Conservation (phyloP, 2,329 filamentous ascomycete species). For the Mycosphaerella arachidis region DNA sequence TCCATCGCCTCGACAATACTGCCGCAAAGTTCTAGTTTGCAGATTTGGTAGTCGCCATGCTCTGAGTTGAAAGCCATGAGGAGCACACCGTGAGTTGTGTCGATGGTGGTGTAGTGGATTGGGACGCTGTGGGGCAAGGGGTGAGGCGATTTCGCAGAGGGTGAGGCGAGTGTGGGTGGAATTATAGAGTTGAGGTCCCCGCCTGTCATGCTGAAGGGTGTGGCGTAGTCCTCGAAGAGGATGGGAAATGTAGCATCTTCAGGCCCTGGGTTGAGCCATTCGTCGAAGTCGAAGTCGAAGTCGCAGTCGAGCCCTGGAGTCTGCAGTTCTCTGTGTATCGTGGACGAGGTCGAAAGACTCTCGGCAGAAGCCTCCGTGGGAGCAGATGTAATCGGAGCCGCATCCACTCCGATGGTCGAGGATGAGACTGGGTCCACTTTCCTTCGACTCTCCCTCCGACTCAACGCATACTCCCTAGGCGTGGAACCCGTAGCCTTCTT, state of each 20-base stretch:
- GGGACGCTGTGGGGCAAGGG: not conserved
- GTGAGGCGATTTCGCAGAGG: no score
- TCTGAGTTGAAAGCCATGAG: constrained; percentile 9
- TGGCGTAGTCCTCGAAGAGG: constrained; percentile 3
- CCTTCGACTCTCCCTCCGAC: not conserved
- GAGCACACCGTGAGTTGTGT: constrained; percentile 8
- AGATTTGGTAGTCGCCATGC: constrained; percentile 2
- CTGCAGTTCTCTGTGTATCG: not conserved
- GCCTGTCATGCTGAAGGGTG: not conserved
- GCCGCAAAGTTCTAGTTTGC: constrained; percentile 9
- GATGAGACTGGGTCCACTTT: not conserved
- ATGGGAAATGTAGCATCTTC: constrained; percentile 3
- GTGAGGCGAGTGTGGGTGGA: not conserved
- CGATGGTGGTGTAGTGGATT: constrained; percentile 8
- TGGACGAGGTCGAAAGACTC: not conserved
- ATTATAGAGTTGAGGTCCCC: not conserved
- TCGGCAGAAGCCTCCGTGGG: not conserved
- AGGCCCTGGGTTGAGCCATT: constrained; percentile 5
- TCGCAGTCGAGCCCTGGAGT: not conserved
- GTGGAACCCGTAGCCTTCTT: constrained; percentile 53
- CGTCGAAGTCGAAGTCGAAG: constrained; percentile 2
- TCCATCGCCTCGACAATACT: constrained; percentile 6
- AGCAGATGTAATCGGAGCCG: not conserved
- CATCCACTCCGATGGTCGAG: not conserved
- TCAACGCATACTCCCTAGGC: constrained; percentile 41